These are phyloP conservation scores for Colletotrichum falcatum DNA, from an alignment of 2,329 filamentous ascomycete species.

Conservation along the genomic window DNA sequence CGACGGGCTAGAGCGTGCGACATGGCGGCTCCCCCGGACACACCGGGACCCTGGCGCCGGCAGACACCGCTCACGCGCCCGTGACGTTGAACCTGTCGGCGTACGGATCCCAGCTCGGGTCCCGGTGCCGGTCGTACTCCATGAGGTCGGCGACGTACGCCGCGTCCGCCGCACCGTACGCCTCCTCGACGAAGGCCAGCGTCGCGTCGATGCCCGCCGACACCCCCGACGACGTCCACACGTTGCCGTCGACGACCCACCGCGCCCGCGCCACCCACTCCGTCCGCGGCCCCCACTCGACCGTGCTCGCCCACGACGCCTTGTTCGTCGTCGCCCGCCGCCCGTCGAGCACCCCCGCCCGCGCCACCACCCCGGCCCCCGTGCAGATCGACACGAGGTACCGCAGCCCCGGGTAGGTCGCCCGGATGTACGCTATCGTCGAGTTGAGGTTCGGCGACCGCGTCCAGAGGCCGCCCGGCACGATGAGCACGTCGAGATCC, in stretches of 20 bases:
- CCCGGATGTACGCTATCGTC: conserved; percentile 51
- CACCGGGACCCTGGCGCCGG: not conserved
- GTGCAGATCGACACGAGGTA: conserved; percentile 70
- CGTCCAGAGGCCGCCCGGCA: conserved; percentile 61
- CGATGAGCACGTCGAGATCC: conserved; percentile 63
- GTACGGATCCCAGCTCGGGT: conserved; percentile 65
- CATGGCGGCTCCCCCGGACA: no score
- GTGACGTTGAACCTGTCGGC: conserved; percentile 34
- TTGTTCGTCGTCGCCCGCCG: conserved; percentile 70
- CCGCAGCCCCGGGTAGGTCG: conserved; percentile 53
- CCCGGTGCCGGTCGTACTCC: conserved; percentile 69
- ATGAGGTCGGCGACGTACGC: conserved; percentile 59
- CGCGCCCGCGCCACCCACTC: conserved; percentile 65
- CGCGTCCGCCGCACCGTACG: conserved; percentile 66
- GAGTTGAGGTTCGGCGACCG: conserved; percentile 45
- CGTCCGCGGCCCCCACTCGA: conserved; percentile 54
- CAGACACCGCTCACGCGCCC: not conserved
- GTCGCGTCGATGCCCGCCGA: conserved; percentile 72
- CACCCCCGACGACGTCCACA: conserved; percentile 70
- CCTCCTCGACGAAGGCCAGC: conserved; percentile 65
- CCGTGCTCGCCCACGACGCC: conserved; percentile 56
- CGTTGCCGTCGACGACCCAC: conserved; percentile 68
- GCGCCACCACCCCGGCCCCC: conserved; percentile 62
- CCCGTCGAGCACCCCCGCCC: conserved; percentile 65
- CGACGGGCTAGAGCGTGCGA: no score